These are phyloP conservation scores for Lentinula guzmanii DNA, from an alignment of 768 basidiomycete species.

Conservation along the genomic window DNA sequence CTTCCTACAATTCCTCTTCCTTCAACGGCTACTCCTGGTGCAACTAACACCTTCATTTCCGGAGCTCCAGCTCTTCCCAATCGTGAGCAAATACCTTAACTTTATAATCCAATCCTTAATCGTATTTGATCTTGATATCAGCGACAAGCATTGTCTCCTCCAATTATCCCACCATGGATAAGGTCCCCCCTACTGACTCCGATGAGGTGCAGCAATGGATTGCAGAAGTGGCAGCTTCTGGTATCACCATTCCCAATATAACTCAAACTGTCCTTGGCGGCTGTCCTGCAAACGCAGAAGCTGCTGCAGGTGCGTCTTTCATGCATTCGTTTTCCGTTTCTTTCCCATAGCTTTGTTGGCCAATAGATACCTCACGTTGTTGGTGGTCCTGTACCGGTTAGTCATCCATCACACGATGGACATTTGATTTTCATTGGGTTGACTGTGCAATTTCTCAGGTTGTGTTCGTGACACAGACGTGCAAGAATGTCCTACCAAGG, in stretches of 20 bases:
- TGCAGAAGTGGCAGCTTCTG: constrained; percentile 48
- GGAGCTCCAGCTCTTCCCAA: constrained; percentile 58
- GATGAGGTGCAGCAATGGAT: constrained; percentile 65
- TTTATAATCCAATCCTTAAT: neutral
- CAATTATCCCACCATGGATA: constrained; percentile 66
- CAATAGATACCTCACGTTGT: constrained; percentile 31
- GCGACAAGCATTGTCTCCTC: constrained; percentile 39
- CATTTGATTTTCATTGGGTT: neutral
- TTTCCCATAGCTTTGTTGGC: neutral
- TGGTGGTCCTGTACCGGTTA: constrained; percentile 58
- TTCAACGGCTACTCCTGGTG: constrained; percentile 42
- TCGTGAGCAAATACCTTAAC: constrained; percentile 24
- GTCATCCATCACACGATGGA: neutral
- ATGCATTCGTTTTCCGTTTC: constrained; percentile 33
- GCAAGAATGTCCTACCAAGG: constrained; percentile 63
- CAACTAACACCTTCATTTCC: constrained; percentile 42
- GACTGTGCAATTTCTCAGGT: neutral
- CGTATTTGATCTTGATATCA: constrained; percentile 13
- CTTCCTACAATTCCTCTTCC: constrained; percentile 39
- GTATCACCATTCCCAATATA: constrained; percentile 54
- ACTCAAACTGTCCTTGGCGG: constrained; percentile 37
- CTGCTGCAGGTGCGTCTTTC: constrained; percentile 27
- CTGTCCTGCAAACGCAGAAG: constrained; percentile 52
- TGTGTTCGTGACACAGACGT: constrained; percentile 68
- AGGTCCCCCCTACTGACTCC: constrained; percentile 51